Base-by-base conservation (phyloP, 23 red algal genomes). In the Gracilaria caudata region DNA sequence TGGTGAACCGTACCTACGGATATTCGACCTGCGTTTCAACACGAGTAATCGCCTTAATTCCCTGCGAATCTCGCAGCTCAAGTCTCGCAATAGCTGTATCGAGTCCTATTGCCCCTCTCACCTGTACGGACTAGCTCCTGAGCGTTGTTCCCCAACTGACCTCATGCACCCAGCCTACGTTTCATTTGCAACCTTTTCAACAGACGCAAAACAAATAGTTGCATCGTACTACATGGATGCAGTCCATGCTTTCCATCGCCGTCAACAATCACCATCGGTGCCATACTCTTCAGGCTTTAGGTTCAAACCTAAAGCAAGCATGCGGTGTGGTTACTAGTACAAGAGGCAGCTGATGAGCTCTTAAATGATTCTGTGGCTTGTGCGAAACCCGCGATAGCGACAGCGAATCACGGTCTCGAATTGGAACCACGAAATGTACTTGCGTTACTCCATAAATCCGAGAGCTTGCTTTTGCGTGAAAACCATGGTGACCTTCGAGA, bases 161-260 rank as follows among this genome's bases (percentile, higher is more conserved):
- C 33, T 43, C 37, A 37, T 58, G 10, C 86, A 68, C 24, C 51
- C 40, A 23, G 55, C 64, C 3, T 58, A 45, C 30, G 79, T 45
- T n/a, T 30, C 51, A 38, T 37, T 45, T 8, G 49, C 38, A 17
- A 90, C 86, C 57, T 75, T 58, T 87, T 64, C 83, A 58, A 59
- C 83, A 25, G 76, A 74, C 43, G 86, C 86, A 49, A 81, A 45
- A 21, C 76, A 80, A 32, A 72, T 90, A 12, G 86, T 90, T 46
- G 86, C 86, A 29, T 72, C 73, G 32, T 90, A 75, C 60, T 81
- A 80, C 33, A 57, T 61, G 45, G 86, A 90, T 30, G 58, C 59
- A 20, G 86, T 81, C 33, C 61, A 79, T 47, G 86, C 81, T 25
- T 90, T 90, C 58, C 2, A 90, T 66, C 44, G 60, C 29, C 66